Base-by-base conservation (phyloP, 2,329 filamentous ascomycete species). In the Taxawa tesnikishii region DNA sequence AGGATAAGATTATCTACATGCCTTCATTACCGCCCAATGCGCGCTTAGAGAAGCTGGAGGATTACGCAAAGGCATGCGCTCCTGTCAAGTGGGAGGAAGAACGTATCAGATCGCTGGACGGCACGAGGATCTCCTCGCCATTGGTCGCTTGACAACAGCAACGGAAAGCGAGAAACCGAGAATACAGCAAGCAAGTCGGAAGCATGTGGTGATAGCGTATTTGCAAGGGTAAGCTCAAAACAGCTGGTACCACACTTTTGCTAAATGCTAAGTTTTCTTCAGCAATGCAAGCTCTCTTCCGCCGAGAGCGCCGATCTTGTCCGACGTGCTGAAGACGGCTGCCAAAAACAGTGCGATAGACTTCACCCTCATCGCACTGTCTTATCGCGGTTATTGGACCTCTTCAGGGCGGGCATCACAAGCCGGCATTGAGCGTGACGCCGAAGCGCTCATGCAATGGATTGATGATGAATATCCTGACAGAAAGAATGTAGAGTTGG, bases 1-100 rank as follows among this genome's bases (percentile, higher is more conserved):
- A 87, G 55, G 83, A 87, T 48, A 78, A 79, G 49, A 83, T 87
- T 48, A 79, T 87, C 37, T 87, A 85, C 55, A 83, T 84, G 61
- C 79, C 81, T 0, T 79, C 77, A 28, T 56, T 85, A 31, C 79
- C 80, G 12, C 80, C 80, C 3, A 79, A 79, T 32, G 47, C 80
- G 0, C 67, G 79, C 11, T 64, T 67, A 15, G 77, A 85, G 57
- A 73, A 58, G 35, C 76, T 87, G 23, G 57, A 60, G 3, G 72
- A 80, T 43, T 84, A 82, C 48, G 59, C 60, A 15, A 50, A 53
- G 4, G 62, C 68, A 23, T 83, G 76, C 41, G 59, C 57, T 15
- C 73, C 73, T 0, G 60, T 85, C n/a, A 38, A 48, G 24, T 88
- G 82, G 82, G 54, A 62, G n/a, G 74, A 83, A 44, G 64, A 72